Conservation (phyloP, 1,139 yeast genomes). For the Ashbya aceris region DNA sequence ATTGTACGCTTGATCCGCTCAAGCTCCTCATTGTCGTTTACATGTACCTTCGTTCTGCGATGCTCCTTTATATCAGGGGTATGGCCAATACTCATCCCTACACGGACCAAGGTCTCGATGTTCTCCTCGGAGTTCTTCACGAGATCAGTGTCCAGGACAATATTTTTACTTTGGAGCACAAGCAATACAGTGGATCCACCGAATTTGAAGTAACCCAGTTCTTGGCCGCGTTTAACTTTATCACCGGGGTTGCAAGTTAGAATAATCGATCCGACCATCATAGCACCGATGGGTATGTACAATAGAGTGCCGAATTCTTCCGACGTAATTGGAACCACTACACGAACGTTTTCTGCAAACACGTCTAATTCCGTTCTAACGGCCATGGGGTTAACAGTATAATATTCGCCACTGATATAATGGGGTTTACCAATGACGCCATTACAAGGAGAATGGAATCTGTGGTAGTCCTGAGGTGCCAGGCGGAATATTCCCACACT, state of each 20-base stretch:
- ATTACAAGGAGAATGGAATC: slow-evolving; percentile 82
- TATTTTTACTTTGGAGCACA: slow-evolving; percentile 36
- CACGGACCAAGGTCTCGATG: slow-evolving; percentile 75
- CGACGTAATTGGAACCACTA: slow-evolving; percentile 67
- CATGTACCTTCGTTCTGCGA: slow-evolving; percentile 40
- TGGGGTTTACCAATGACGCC: slow-evolving; percentile 62
- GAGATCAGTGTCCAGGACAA: slow-evolving; percentile 67
- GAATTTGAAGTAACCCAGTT: slow-evolving; percentile 87
- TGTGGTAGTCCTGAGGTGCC: slow-evolving; percentile 95
- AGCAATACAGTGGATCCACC: slow-evolving; percentile 86
- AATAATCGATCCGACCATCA: slow-evolving; percentile 95
- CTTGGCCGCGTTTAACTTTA: slow-evolving; percentile 58
- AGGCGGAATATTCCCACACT: slow-evolving; percentile 67
- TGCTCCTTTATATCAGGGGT: slow-evolving; percentile 41
- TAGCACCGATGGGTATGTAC: slow-evolving; percentile 85
- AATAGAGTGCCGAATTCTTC: slow-evolving; percentile 66
- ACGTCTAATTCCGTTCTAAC: slow-evolving; percentile 81
- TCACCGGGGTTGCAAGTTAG: slow-evolving; percentile 61
- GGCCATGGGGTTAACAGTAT: slow-evolving; percentile 97
- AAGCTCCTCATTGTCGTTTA: slow-evolving; percentile 40
- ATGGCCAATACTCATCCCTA: slow-evolving; percentile 92
- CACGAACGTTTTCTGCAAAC: slow-evolving; percentile 83
- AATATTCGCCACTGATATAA: slow-evolving; percentile 78
- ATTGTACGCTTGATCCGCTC: slow-evolving; percentile 52
- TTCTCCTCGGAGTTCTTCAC: slow-evolving; percentile 55